A percentile compares a stretch with the other conserved stretches of the same genome.
Conservation (phyloP, 2,329 filamentous ascomycete species). For the Paecilomyces variotii region DNA sequence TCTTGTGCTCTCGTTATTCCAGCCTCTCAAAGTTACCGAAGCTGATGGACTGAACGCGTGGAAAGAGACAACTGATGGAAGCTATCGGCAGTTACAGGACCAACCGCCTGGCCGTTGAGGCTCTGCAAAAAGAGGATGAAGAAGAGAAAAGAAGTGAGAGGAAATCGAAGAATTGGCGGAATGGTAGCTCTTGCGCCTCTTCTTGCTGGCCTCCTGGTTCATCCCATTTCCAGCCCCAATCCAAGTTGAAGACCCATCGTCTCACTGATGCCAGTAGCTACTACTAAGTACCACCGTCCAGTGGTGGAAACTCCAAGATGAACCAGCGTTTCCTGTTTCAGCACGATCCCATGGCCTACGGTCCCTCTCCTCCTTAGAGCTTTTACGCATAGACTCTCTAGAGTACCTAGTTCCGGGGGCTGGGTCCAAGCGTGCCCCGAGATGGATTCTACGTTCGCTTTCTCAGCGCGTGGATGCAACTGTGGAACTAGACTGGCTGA, state of each 20-base stretch:
- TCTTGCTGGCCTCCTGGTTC: neutral
- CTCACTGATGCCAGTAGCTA: neutral
- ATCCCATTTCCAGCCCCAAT: neutral
- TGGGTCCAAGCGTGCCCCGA: neutral
- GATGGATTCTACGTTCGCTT: neutral
- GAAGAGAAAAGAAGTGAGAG: neutral
- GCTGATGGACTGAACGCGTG: neutral
- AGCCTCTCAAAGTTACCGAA: neutral
- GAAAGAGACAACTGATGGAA: neutral
- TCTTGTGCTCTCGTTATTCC: neutral
- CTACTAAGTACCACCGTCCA: too few relatives aligned
- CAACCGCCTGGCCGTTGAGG: neutral
- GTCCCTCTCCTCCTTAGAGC: neutral
- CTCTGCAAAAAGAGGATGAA: neutral
- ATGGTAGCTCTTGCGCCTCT: neutral
- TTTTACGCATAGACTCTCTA: neutral
- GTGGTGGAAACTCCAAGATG: neutral
- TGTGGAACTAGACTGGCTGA: neutral
- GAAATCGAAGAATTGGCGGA: neutral
- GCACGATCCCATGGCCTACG: neutral
- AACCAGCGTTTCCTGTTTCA: neutral
- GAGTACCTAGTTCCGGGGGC: neutral
- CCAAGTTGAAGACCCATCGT: neutral
- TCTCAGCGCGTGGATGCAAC: neutral
- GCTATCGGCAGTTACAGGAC: neutral